A percentile compares a stretch with the other conserved stretches of the same genome.
Evolutionary conservation across 1,284 basidiomycete species (phyloP).

Genomic region (Microbotryum saponariae): DNA sequence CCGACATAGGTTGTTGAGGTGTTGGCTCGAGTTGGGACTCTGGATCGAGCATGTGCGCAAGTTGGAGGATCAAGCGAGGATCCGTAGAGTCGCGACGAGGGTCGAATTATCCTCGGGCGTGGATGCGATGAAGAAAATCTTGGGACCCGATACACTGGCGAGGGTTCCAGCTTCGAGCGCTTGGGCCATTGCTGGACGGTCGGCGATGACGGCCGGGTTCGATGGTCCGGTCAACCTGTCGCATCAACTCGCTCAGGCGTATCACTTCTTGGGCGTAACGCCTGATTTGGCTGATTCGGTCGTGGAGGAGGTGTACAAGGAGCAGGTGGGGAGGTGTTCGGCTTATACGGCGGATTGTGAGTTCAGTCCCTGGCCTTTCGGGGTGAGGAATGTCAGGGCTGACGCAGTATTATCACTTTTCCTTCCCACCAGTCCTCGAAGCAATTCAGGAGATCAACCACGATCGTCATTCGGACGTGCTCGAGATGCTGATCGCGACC

Average conservation of each 20-base stretch:
- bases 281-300: conserved; percentile 20
- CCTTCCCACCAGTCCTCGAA: conserved; percentile 7
- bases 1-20: conserved; percentile 13
- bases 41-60: conserved; percentile 12
- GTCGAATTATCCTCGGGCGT: conserved; percentile 1
- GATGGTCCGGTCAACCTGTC: not conserved
- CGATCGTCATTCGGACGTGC: conserved; percentile 3
- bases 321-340: not conserved
- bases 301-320: conserved; percentile 12
- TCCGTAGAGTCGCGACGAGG: not conserved
- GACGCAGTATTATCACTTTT: not conserved
- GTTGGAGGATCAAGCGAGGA: not conserved
- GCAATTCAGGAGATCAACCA: conserved; percentile 7
- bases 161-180: not conserved
- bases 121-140: not conserved
- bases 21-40: conserved; percentile 25
- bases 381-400: not conserved
- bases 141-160: conserved; percentile 19
- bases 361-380: not conserved
- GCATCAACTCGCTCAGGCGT: conserved; percentile 6
- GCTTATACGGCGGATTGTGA: conserved; percentile 2
- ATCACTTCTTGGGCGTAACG: conserved; percentile 17
- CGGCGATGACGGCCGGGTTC: not conserved
- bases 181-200: not conserved
- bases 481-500: conserved; percentile 12